phyloP scores from a whole-genome alignment of 73 alveolate genomes.

The Paramecium octaurelia region DNA sequence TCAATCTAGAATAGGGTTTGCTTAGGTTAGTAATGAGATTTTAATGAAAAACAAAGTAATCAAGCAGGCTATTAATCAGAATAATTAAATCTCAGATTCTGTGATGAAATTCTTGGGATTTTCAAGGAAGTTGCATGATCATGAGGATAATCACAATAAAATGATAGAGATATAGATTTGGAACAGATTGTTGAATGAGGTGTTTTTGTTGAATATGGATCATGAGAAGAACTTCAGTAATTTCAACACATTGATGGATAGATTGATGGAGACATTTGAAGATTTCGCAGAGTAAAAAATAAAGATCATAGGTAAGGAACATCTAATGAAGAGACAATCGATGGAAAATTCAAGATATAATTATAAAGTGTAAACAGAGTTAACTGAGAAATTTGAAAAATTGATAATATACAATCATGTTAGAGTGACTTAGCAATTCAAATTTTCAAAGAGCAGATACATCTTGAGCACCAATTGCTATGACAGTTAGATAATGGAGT shows the following conservation, averaged over 20 bases:
- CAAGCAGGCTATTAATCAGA: neutral
- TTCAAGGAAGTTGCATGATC: neutral
- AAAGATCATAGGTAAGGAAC: conserved; percentile 20
- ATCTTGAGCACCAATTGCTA: neutral
- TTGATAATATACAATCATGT: neutral
- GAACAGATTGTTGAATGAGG: neutral
- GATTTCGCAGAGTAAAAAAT: neutral
- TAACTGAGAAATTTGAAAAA: neutral
- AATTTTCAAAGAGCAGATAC: neutral
- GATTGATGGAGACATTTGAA: conserved; percentile 11
- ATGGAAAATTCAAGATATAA: neutral
- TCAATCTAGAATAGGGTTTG: neutral
- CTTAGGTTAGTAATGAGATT: neutral
- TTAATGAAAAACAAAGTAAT: neutral
- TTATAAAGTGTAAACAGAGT: neutral
- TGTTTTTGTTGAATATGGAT: neutral
- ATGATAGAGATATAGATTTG: neutral
- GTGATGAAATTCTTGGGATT: neutral
- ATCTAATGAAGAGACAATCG: neutral
- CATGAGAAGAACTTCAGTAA: neutral
- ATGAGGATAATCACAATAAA: neutral
- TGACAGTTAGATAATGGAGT: neutral
- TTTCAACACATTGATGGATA: neutral
- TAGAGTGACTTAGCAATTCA: neutral
- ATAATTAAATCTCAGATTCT: neutral